phyloP scores from a whole-genome alignment of 305 asterid species.

The Solanum chacoense region DNA sequence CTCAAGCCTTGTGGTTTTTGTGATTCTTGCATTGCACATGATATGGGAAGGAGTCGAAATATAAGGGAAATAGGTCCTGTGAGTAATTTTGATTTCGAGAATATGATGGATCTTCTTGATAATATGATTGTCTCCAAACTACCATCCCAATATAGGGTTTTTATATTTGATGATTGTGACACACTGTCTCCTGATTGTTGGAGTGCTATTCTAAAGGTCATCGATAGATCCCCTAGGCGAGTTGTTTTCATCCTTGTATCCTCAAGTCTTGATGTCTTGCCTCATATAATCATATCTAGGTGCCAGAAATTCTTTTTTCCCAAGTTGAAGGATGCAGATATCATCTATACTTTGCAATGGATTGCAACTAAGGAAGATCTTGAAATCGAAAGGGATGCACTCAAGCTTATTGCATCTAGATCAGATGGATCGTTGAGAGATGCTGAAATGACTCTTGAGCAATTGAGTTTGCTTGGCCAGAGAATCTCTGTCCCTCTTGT shows the following conservation, averaged over 20 bases:
- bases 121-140: constrained; percentile 37
- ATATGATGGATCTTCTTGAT: constrained; percentile 49
- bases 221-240: constrained; percentile 87
- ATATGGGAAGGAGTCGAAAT: constrained; percentile 47
- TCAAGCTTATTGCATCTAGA: constrained; percentile 89
- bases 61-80: constrained; percentile 75
- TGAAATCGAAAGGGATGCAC: constrained; percentile 84
- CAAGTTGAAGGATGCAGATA: constrained; percentile 86
- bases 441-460: constrained; percentile 99
- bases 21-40: constrained; percentile 49
- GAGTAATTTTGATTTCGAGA: constrained; percentile 47
- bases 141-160: constrained; percentile 55
- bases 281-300: constrained; percentile 88
- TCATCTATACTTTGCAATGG: constrained; percentile 82
- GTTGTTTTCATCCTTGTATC: constrained; percentile 78
- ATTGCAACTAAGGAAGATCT: constrained; percentile 77
- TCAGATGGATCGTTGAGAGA: constrained; percentile 96
- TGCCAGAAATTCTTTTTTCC: constrained; percentile 98
- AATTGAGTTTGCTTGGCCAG: constrained; percentile 87
- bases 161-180: constrained; percentile 86
- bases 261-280: constrained; percentile 79
- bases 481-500: constrained; percentile 79
- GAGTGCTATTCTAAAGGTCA: constrained; percentile 74
- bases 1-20: constrained; percentile 91
- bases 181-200: constrained; percentile 61